Conservation (phyloP, 2,329 filamentous ascomycete species). For the Trichoderma sp. region DNA sequence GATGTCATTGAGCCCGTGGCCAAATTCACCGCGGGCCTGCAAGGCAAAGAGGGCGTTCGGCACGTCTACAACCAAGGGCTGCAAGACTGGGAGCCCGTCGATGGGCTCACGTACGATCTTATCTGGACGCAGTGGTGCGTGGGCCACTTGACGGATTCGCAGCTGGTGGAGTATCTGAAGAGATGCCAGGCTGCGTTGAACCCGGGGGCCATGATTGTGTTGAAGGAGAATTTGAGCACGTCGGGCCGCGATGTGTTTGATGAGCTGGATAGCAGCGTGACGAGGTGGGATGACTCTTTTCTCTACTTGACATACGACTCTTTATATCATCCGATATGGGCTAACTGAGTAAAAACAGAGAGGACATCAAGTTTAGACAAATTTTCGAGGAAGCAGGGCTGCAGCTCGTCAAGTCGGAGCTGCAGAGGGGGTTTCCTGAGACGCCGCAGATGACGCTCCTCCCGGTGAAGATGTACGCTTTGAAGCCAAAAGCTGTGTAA, state of each 20-base stretch:
- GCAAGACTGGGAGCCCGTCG: constrained; percentile 65
- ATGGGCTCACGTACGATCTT: constrained; percentile 67
- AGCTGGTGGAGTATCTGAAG: constrained; percentile 69
- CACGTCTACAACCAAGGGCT: constrained; percentile 73
- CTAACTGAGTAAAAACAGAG: constrained; percentile 4
- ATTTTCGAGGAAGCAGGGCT: constrained; percentile 73
- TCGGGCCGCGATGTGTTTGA: constrained; percentile 71
- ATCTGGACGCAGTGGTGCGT: constrained; percentile 94
- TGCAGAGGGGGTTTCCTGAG: constrained; percentile 71
- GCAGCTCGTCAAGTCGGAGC: constrained; percentile 68
- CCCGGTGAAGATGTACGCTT: constrained; percentile 77
- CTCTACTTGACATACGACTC: background rate
- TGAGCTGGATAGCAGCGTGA: constrained; percentile 75
- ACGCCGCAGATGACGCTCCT: constrained; percentile 53
- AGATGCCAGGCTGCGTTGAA: constrained; percentile 56
- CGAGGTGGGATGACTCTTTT: constrained; percentile 50
- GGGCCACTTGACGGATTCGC: constrained; percentile 75
- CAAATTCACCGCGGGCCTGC: constrained; percentile 73
- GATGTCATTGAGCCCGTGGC: constrained; percentile 85
- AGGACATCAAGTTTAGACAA: constrained; percentile 68
- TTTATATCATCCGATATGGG: background rate
- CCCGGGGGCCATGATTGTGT: constrained; percentile 41
- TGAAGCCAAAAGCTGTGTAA: constrained; percentile 46
- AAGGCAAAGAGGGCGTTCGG: constrained; percentile 60
- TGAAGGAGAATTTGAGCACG: constrained; percentile 70